Percentiles rank a stretch among this genome's conserved stretches.
phyloP scores from a whole-genome alignment of 2,329 filamentous ascomycete species.

The Xylariaceae sp. region DNA sequence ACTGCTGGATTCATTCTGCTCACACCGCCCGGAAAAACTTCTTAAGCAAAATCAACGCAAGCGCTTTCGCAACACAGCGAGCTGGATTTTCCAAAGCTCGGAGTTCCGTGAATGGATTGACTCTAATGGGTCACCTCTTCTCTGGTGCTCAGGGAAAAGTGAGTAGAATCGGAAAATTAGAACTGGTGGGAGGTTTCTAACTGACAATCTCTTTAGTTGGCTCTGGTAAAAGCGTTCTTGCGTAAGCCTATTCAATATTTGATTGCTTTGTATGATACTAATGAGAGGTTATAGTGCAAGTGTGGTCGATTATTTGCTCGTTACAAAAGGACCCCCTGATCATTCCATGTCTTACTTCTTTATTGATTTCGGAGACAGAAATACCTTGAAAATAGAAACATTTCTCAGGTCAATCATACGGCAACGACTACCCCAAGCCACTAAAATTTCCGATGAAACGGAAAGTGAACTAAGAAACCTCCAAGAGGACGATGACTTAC shows the following conservation, averaged over 20 bases:
- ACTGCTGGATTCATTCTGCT: constrained; percentile 28
- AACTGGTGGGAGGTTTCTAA: not conserved
- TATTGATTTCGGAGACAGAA: constrained; percentile 17
- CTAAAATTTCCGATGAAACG: constrained; percentile 9
- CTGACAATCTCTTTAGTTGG: constrained; percentile 4
- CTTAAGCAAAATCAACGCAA: constrained; percentile 29
- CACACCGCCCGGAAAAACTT: constrained; percentile 21
- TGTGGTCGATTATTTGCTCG: constrained; percentile 18
- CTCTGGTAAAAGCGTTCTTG: constrained; percentile 7
- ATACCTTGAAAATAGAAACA: constrained; percentile 18
- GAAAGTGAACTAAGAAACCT: not conserved
- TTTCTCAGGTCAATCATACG: constrained; percentile 23
- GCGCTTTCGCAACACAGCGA: constrained; percentile 24
- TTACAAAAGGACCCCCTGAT: constrained; percentile 3
- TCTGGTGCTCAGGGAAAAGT: constrained; percentile 12
- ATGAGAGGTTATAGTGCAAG: constrained; percentile 14
- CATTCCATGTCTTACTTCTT: constrained; percentile 25
- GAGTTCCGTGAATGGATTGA: constrained; percentile 11
- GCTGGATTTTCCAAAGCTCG: constrained; percentile 17
- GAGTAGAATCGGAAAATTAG: not conserved
- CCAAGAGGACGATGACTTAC: not conserved
- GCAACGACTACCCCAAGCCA: constrained; percentile 14
- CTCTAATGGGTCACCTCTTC: not conserved
- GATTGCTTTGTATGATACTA: not conserved
- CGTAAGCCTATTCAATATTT: not conserved